Evolutionary conservation across 768 basidiomycete species (phyloP), one percentile per base, ranked within the genome.

Genomic region (Boletus rubropictus): DNA sequence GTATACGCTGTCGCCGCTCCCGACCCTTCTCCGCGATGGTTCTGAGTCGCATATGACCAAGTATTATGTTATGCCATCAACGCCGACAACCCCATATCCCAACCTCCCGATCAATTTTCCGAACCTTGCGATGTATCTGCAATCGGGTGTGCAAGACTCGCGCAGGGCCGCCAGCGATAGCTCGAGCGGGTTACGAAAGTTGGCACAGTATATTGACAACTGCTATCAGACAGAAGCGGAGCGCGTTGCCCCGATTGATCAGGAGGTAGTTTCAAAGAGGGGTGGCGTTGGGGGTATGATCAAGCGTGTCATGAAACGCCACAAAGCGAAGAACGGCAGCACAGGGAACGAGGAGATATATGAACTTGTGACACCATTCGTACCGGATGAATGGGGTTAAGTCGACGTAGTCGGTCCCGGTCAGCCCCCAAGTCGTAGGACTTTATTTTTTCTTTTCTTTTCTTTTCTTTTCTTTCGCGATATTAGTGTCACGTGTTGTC

Each of bases 341-440:
- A 72, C 77, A 39, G 73, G 76, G 36, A 90, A 90, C 58, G 85
- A 86, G 54, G 86, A 89, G 49, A 84, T 81, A 8, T 90, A 84
- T 51, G 84, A 88, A 34, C 74, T 89, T 10, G 86, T 90, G 46
- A 90, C 88, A 14, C 88, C 88, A 1, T 90, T 90, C 64, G 78
- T 87, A 15, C 68, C 83, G 15, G 83, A 87, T 48, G 84, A 87
- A 53, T 86, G 78, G 79, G 82, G 84, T 46, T 82, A 60, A 65
- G 32, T 17, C 15, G 28, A 40, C 1, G 44, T 39, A 22, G 42
- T n/a, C 21, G 20, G 41, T 21, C 41, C 10, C 21, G 20, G 41
- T 21, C 41, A 4, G 28, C 15, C 10, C 17, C 12, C 12, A 25
- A 12, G 17, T 15, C 15, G 36, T 27, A 25, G 24, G 24, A n/a